Base-by-base conservation (phyloP, 495 filamentous ascomycete genomes). In the Aspergillus incahuasiensis region DNA sequence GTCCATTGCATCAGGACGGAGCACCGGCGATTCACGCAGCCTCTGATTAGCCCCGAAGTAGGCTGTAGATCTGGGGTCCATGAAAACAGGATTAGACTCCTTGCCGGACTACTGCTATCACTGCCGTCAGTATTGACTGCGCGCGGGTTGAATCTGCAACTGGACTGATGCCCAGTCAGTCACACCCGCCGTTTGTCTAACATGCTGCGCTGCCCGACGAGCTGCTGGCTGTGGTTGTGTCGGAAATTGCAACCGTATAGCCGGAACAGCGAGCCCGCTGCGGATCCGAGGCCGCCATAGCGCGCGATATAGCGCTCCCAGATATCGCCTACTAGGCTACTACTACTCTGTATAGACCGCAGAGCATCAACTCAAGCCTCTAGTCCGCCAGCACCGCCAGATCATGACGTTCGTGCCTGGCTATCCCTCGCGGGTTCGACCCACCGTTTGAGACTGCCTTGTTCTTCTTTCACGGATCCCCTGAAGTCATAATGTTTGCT, bases 191-290 rank as follows among this genome's bases (percentile, higher is more conserved):
- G 15, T 12, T 48, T 35, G 45, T 48, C 8, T 28, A 11, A 32
- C 24, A 5, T 53, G 6, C 48, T 22, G 18, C 24, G 41, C 41
- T 21, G 21, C 41, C 41, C 18, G 18, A 21, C 41, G 41, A 24
- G 21, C 35, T 46, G 41, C 44, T 56, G 38, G 7, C 13, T 20
- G 28, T 44, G 28, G 7, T 18, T 20, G 28, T 44, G 28, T 50
- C 46, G 54, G 54, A 56, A 44, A 56, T 56, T 56, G 46, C 54
- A 50, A 50, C 35, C 46, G 38, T 50, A 38, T 44, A 56, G 38
- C 46, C 46, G 46, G 46, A 55, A 41, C 28, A 32, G 38, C 22
- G 32, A 35, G 32, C 8, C 32, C 6, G 12, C 32, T 35, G 32
- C 32, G 32, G 32, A 35, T 15, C 9, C 32, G 32, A 35, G 32